Base-by-base conservation (phyloP, 2,329 filamentous ascomycete species). In the Cyphellophora attinorum region DNA sequence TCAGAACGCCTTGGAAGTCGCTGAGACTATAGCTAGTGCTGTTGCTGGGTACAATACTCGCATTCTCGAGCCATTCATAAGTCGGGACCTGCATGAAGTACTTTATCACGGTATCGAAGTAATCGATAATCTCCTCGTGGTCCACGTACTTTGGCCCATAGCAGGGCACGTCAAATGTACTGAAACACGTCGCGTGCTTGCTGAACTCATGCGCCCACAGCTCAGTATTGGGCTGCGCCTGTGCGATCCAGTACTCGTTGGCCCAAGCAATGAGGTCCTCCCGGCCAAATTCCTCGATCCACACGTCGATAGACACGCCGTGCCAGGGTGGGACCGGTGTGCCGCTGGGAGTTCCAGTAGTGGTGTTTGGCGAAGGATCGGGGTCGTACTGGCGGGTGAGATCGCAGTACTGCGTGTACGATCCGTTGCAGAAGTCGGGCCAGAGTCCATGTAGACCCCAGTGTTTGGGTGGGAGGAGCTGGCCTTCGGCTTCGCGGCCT, bases 141-240 rank as follows among this genome's bases (percentile, higher is more conserved):
- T 70, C 33, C 31, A 53, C 51, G 52, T 76, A 74, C 41, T 63
- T 50, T 4, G 74, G 72, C 0, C 74, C 74, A 54, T 79, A 81
- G 66, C 78, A 82, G 18, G 72, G 67, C n/a, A 49, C 16, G 49
- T 80, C 74, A 51, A 81, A 81, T 40, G 70, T 79, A 30, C 68
- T 74, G 61, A 62, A 81, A 64, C 77, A 82, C 11, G 76, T 81
- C 3, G 68, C 76, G 55, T 79, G 76, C 61, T 81, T 81, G 57
- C 64, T 68, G 61, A 76, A 80, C 51, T 81, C 76, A 59, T 80
- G 76, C 25, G 57, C 76, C 76, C 76, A 81, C 58, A 82, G 72
- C 19, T 69, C 64, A 33, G 59, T 53, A 57, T 76, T 80, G 11
- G 68, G 62, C 31, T 68, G 65, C 40, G 59, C 59, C 44, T 73